phyloP scores from a whole-genome alignment of 2,329 filamentous ascomycete species.

The Trichophyton schoenleinii region DNA sequence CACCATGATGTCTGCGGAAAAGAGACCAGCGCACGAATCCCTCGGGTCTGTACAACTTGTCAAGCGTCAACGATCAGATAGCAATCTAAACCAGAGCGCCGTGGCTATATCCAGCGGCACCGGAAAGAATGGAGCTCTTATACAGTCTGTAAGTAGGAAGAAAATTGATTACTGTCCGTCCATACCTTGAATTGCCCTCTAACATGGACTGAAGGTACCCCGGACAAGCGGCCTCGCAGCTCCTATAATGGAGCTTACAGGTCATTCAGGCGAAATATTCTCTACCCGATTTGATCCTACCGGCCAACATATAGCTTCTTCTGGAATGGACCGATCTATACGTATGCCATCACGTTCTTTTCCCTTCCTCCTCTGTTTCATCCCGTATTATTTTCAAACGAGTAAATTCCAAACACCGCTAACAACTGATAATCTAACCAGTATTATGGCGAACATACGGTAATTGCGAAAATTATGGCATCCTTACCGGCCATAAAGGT shows the following conservation, averaged over 20 bases:
- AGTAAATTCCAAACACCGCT: background rate
- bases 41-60: constrained; percentile 66
- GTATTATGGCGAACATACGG: constrained; percentile 91
- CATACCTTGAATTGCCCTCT: background rate
- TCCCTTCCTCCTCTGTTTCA: background rate
- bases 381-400: background rate
- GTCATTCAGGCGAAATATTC: constrained; percentile 72
- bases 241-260: constrained; percentile 77
- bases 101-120: constrained; percentile 47
- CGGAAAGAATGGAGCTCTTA: constrained; percentile 48
- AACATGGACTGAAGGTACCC: constrained; percentile 44
- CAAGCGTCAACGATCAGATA: constrained; percentile 72
- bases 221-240: constrained; percentile 75
- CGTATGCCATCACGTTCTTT: constrained; percentile 41
- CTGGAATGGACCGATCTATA: constrained; percentile 87
- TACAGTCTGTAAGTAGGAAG: constrained; percentile 50
- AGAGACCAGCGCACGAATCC: constrained; percentile 76
- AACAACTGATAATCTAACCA: constrained; percentile 24
- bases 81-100: constrained; percentile 40
- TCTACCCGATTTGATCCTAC: constrained; percentile 79
- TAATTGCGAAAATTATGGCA: constrained; percentile 86
- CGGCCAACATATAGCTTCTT: constrained; percentile 80
- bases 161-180: background rate
- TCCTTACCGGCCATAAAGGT: constrained; percentile 77
- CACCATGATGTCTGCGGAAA: constrained; percentile 68